Percentiles rank a stretch among this genome's conserved stretches.
Conservation (phyloP, 768 basidiomycete species). For the Cyclocybe aegerita region DNA sequence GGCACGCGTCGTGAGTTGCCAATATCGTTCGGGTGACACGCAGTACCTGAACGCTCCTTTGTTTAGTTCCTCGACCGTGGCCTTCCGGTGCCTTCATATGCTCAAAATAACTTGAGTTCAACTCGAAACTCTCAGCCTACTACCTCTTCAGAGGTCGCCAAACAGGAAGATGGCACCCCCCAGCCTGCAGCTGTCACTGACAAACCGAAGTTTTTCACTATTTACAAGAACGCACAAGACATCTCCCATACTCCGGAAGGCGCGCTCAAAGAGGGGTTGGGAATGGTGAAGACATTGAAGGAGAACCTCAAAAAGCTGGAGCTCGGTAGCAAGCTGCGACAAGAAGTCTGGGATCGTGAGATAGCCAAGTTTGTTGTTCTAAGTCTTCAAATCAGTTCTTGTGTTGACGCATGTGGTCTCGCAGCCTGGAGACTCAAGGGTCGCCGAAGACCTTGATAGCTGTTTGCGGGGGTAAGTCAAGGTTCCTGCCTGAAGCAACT, state of each 20-base stretch:
- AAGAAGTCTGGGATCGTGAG: conserved; percentile 60
- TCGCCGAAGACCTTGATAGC: conserved; percentile 60
- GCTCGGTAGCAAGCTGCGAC: conserved; percentile 53
- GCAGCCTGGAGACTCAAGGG: conserved; percentile 48
- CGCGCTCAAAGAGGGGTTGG: conserved; percentile 48
- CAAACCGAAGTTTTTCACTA: conserved; percentile 28
- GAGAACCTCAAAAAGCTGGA: conserved; percentile 40
- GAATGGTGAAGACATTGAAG: conserved; percentile 52
- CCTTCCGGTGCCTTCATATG: conserved; percentile 23
- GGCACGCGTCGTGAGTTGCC: conserved; percentile 22
- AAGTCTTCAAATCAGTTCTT: not conserved
- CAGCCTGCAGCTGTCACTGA: not conserved
- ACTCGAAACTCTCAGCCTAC: too few species aligned
- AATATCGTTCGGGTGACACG: not conserved
- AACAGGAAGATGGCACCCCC: not conserved
- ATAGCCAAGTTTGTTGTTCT: conserved; percentile 39
- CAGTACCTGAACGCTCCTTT: not conserved
- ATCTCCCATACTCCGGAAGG: conserved; percentile 49
- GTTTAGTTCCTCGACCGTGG: conserved; percentile 24
- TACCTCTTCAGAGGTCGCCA: not conserved
- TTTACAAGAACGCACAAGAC: conserved; percentile 38
- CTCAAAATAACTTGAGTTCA: conserved; percentile 3
- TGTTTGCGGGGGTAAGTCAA: conserved; percentile 55
- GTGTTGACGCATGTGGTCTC: conserved; percentile 2
- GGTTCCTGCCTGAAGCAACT: not conserved